A percentile compares a stretch with the other conserved stretches of the same genome.
These are phyloP conservation scores for Candida tropicalis DNA, from an alignment of 1,139 yeast genomes.

Conservation along the genomic window DNA sequence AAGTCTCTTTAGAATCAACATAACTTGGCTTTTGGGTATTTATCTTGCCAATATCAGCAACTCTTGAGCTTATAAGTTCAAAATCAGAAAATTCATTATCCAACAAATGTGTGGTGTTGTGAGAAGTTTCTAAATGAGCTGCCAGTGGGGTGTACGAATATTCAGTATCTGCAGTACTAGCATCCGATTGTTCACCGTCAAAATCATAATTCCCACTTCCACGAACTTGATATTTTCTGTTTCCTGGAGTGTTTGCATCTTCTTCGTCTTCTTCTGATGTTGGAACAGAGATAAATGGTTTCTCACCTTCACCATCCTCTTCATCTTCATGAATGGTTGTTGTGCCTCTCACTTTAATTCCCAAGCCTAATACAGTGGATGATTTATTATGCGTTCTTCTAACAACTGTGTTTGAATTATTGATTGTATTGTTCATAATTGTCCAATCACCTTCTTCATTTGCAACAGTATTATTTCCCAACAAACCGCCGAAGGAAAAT, in stretches of 20 bases:
- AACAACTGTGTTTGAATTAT: conserved; percentile 34
- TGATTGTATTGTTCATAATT: conserved; percentile 28
- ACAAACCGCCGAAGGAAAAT: conserved; percentile 45
- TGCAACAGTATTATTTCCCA: conserved; percentile 23
- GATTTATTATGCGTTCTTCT: conserved; percentile 20
- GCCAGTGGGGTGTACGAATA: conserved; percentile 15
- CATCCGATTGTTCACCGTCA: conserved; percentile 26
- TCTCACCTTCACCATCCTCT: conserved; percentile 12
- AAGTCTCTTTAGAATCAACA: conserved; percentile 33
- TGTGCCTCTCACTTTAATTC: conserved; percentile 23
- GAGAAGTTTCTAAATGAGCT: conserved; percentile 3
- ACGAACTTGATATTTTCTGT: conserved; percentile 17
- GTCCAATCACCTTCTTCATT: conserved; percentile 33
- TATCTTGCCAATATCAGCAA: conserved; percentile 34
- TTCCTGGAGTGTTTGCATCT: conserved; percentile 20
- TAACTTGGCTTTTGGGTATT: conserved; percentile 28
- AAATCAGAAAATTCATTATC: conserved; percentile 33
- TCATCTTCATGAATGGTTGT: conserved; percentile 13
- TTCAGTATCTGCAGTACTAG: conserved; percentile 25
- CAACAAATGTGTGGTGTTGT: conserved; percentile 10
- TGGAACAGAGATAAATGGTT: conserved; percentile 6
- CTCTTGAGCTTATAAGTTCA: conserved; percentile 34
- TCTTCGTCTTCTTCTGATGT: conserved; percentile 20
- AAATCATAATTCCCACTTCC: conserved; percentile 23
- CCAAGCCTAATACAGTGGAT: conserved; percentile 32